A percentile compares a stretch with the other conserved stretches of the same genome.
Conservation (phyloP, 768 basidiomycete species). For the Hysterangium stoloniferum region DNA sequence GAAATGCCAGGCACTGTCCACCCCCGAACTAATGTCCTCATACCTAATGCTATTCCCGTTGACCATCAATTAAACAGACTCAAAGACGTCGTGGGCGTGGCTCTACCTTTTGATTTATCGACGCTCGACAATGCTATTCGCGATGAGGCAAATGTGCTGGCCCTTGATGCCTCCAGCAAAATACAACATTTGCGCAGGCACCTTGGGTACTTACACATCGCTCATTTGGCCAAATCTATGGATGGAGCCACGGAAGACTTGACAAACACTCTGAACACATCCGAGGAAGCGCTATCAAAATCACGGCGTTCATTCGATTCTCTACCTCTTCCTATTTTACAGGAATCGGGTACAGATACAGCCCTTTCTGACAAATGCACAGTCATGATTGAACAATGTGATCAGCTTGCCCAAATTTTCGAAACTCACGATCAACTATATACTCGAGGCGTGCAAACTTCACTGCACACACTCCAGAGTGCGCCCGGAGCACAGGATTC, state of each 20-base stretch:
- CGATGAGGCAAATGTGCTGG: slow-evolving; percentile 57
- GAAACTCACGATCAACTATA: slow-evolving; percentile 36
- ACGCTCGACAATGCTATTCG: slow-evolving; percentile 62
- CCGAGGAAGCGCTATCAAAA: slow-evolving; percentile 32
- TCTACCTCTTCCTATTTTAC: slow-evolving; percentile 22
- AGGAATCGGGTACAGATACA: slow-evolving; percentile 14
- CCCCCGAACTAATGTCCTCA: slow-evolving; percentile 17
- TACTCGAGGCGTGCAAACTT: slow-evolving; percentile 45
- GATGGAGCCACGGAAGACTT: slow-evolving; percentile 29
- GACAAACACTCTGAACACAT: slow-evolving; percentile 24
- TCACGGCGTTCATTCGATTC: slow-evolving; percentile 26
- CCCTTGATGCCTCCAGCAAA: slow-evolving; percentile 53
- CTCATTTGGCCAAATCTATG: slow-evolving; percentile 43
- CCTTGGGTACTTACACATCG: slow-evolving; percentile 41
- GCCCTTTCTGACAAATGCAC: slow-evolving; percentile 31
- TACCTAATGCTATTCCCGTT: slow-evolving; percentile 29
- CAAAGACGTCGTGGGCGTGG: slow-evolving; percentile 25
- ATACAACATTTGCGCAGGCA: slow-evolving; percentile 43
- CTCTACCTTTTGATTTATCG: slow-evolving; percentile 48
- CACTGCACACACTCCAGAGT: slow-evolving; percentile 49
- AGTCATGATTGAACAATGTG: slow-evolving; percentile 29
- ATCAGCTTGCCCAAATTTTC: slow-evolving; percentile 27
- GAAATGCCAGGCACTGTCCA: slow-evolving; percentile 15
- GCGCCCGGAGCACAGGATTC: slow-evolving; percentile 35
- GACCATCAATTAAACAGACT: slow-evolving; percentile 30